These are phyloP conservation scores for Cordyceps cicadae DNA, from an alignment of 2,329 filamentous ascomycete genomes.

Conservation along the genomic window DNA sequence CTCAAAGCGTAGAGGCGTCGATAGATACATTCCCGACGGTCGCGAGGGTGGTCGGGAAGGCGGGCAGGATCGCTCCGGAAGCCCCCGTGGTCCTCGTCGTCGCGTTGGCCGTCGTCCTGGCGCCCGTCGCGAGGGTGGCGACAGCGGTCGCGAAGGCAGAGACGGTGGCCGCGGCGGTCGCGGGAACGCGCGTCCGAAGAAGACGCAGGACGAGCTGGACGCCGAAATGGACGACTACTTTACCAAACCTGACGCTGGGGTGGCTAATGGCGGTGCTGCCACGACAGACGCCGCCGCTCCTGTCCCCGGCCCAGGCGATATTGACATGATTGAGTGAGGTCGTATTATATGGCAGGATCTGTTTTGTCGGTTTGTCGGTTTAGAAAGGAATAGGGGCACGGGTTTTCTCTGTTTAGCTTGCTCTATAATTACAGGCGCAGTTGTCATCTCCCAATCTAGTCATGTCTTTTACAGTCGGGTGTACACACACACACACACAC, in stretches of 20 bases:
- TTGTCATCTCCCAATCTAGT: neutral
- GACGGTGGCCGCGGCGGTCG: conserved; percentile 29
- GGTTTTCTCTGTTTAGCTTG: neutral
- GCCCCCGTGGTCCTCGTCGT: conserved; percentile 37
- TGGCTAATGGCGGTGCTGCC: conserved; percentile 22
- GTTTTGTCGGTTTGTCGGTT: neutral
- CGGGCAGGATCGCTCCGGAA: conserved; percentile 44
- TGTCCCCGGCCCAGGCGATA: conserved; percentile 39
- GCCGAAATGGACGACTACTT: conserved; percentile 98
- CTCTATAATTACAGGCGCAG: neutral
- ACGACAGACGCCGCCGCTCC: conserved; percentile 19
- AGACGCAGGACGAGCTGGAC: conserved; percentile 87
- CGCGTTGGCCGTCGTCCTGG: conserved; percentile 43
- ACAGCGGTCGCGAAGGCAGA: neutral
- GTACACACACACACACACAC: no score
- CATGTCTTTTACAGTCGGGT: neutral
- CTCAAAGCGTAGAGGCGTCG: conserved; percentile 58
- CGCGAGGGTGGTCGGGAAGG: conserved; percentile 30
- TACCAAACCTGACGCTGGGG: conserved; percentile 33
- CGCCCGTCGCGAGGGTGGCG: conserved; percentile 33
- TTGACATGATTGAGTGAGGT: conserved; percentile 61
- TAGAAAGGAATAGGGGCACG: neutral
- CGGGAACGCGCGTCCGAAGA: conserved; percentile 55
- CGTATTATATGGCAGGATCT: neutral
- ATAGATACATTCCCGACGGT: conserved; percentile 65